Base-by-base conservation (phyloP, 225 moss, liverwort and hornwort genomes). In the Antitrichia curtipendula region DNA sequence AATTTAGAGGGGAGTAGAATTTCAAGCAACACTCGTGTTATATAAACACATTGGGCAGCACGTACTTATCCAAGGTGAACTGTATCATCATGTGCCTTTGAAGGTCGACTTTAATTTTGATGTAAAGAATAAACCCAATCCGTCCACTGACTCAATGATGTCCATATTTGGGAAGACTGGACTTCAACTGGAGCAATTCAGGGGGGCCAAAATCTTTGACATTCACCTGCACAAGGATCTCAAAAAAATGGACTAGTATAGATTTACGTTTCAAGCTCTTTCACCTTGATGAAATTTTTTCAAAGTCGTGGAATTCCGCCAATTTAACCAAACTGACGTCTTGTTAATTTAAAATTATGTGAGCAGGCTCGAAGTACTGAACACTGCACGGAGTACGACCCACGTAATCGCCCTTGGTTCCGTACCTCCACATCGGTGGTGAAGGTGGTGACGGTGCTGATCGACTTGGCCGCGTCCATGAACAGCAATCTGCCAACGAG, bases 391-490 rank as follows among this genome's bases (percentile, higher is more conserved):
- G 24, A 8, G 2, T 68, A 8, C 31, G 86, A 91, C 23, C 80
- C 80, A 8, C 74, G 43, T 6, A 41, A n/a, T 7, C 80, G 88
- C 50, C 82, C 74, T 7, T 88, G 83, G 80, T 88, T 61, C n/a
- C 64, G 83, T 9, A 86, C 88, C 3, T 36, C 88, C 15, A 86
- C 50, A 1, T 91, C 86, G 41, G 86, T 88, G 40, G 36, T 43
- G 83, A 88, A 91, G 86, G 91, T 86, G 76, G 86, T 91, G 57
- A 80, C 80, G 52, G 80, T 91, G 43, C 59, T 86, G 2, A 80
- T 91, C 4, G 91, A 91, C 75, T 34, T 88, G 23, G 83, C 58
- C 31, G 65, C 80, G 10, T 83, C 91, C 66, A 86, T 88, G 88
- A 78, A 82, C 83, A 72, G 50, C 57, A 57, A 56, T 64, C 22